Evolutionary conservation across 345 rosid genomes (phyloP), one percentile per base, ranked within the genome.

Genomic region (Litchi chinensis): DNA sequence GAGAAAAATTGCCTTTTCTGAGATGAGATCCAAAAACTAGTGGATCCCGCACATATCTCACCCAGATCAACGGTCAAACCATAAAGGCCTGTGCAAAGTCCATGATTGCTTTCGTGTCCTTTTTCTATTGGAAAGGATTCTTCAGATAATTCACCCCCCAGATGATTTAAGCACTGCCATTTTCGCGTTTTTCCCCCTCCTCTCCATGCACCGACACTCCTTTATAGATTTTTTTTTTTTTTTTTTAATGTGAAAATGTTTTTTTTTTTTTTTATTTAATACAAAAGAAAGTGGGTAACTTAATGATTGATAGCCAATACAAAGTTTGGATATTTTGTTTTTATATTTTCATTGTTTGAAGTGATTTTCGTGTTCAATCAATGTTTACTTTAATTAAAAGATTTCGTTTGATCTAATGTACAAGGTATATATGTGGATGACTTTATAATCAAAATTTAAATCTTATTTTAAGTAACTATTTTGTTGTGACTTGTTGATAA

Each of bases 91-190:
- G 5, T 60, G 4, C 65, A 7, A 60, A 10, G 18, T 13, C 39
- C 39, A 65, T 65, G 65, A 60, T 68, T 41, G 71, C 73, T 12
- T 3, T 70, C 73, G 52, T 57, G 50, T 56, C 65, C 24, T n/a
- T 4, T 15, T 5, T 18, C 3, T 39, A 59, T 73, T 73, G 66
- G 66, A 19, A 12, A 40, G 66, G 37, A 11, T 57, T 10, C 21
- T 59, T 41, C 22, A 19, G n/a, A n/a, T 19, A 56, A 11, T 43
- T 26, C 63, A 71, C 65, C 46, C 2, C 0, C 11, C 11, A 4
- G 3, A 5, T 16, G 1, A 62, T 37, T 19, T 18, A 32, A 72
- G 2, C 19, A 8, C 0, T 12, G 11, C 64, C n/a, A 9, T 0
- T 10, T 6, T 5, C 12, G 4, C 40, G 32, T 73, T 8, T 1